phyloP scores from a whole-genome alignment of 257 asterid species.

The Primulina eburnea region DNA sequence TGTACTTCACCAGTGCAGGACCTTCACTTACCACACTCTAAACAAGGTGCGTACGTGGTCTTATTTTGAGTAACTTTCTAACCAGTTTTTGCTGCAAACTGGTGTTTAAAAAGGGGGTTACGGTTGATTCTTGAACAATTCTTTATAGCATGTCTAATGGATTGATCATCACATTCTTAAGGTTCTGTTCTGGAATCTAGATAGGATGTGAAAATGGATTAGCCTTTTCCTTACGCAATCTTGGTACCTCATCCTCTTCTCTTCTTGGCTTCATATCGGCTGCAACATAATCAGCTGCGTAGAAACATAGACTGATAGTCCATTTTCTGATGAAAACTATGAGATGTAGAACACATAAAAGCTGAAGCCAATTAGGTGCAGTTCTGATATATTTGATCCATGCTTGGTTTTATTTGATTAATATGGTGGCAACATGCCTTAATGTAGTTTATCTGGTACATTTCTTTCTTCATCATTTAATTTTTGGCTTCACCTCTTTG shows the following conservation, averaged over 20 bases:
- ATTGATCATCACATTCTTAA: background rate
- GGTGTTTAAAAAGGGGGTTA: background rate
- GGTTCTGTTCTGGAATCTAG: background rate
- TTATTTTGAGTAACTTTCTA: background rate
- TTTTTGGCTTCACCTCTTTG: too few relatives aligned
- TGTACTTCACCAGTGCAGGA: slow-evolving; percentile 78
- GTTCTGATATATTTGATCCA: background rate
- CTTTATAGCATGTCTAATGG: background rate
- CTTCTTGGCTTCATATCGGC: background rate
- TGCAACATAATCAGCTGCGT: background rate
- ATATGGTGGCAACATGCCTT: background rate
- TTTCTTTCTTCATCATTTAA: too few relatives aligned
- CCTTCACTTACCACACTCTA: slow-evolving; percentile 70
- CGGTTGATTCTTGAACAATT: background rate
- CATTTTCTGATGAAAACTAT: background rate
- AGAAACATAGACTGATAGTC: background rate
- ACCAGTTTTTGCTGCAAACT: background rate
- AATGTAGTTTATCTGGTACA: background rate
- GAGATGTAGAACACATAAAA: background rate
- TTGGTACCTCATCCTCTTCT: background rate
- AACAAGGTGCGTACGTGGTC: slow-evolving; percentile 11
- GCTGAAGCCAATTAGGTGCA: background rate
- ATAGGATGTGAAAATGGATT: background rate
- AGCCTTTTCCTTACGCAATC: background rate
- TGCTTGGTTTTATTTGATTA: background rate